Evolutionary conservation across 2,329 filamentous ascomycete genomes (phyloP), one percentile per base, ranked within the genome.

Genomic region (Xylaria sp.): DNA sequence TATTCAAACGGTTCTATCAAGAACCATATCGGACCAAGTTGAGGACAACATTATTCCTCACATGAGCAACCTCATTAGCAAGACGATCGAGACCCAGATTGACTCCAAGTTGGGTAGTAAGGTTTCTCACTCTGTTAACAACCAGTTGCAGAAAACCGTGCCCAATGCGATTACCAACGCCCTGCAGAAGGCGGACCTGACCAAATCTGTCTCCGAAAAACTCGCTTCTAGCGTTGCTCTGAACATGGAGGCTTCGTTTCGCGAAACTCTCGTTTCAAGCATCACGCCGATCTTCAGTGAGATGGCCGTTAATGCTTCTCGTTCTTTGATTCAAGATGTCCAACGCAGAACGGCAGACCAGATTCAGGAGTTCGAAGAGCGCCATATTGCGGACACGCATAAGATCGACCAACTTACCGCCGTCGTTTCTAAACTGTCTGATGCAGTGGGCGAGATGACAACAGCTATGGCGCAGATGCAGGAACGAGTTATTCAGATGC

Each of bases 21-120:
- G 85, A 62, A 90, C 96, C 66, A 87, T 96, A 54, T 83, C 85
- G 52, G 82, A 86, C 52, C 89, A 89, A 72, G 90, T 96, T 65
- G 83, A 90, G 62, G 81, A 86, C 58, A 81, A 86, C 11, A 84
- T 97, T 50, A 79, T 96, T 55, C 93, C 94, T 9, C 80, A 86
- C 37, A 78, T 97, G 59, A 83, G 86, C 47, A 82, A 86, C 55
- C 80, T 87, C 48, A 85, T 90, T 11, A 80, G 84, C 50, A 83
- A 85, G 62, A 82, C 87, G 3, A 80, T 96, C 34, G 83, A 88
- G 57, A 87, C 89, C 63, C 86, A 90, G 70, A 79, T 97, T 23
- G 82, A 84, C 58, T 80, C 83, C 64, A 85, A 85, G 62, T 76
- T 97, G 58, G 83, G 84, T 65, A 80, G 84, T 53, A 82, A 88